Base-by-base conservation (phyloP, 441 rosid species). In the Eugenia klotzschiana region DNA sequence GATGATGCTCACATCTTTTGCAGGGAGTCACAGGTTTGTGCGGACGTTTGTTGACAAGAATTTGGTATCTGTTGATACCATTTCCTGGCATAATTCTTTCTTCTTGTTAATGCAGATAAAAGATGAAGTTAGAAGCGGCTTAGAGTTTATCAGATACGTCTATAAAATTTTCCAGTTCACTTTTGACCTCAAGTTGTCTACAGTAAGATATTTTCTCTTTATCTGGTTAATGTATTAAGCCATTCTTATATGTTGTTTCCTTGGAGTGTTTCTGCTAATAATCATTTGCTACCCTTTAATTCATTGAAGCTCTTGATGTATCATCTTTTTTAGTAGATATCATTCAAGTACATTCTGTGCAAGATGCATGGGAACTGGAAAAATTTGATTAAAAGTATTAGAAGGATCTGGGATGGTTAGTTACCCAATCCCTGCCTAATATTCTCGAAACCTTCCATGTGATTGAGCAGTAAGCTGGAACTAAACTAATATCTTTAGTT, bases 1-100 rank as follows among this genome's bases (percentile, higher is more conserved):
- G 99, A 96, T 86, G 98, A 96, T 89, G 97, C 99, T 85, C 99
- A 94, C 89, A 97, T 97, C 83, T 96, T 97, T 91, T 97, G 99
- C 89, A 92, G 92, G 89, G 95, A 92, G 83, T 87, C 90, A 27
- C 98, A 95, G 97, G 98, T 96, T 84, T 85, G 83, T 58, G 80
- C 74, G 83, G 56, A 46, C 79, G 82, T 80, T 84, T 91, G 64
- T 29, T 54, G 83, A 12, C 20, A 41, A 79, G 46, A 58, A 84
- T 74, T 37, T 37, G 40, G 5, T 37, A 37, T 29, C 81, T 83
- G 74, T 82, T 33, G 80, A 52, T 81, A 82, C 60, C 60, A 83
- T 18, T 25, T 4, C 81, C 85, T 49, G 23, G 51, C 87, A 46
- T 80, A 81, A 87, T 69, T 83, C 69, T 46, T 88, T 41, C 29